A percentile compares a stretch with the other conserved stretches of the same genome.
Evolutionary conservation across 441 rosid genomes (phyloP).

Genomic region (Populus hybrid): DNA sequence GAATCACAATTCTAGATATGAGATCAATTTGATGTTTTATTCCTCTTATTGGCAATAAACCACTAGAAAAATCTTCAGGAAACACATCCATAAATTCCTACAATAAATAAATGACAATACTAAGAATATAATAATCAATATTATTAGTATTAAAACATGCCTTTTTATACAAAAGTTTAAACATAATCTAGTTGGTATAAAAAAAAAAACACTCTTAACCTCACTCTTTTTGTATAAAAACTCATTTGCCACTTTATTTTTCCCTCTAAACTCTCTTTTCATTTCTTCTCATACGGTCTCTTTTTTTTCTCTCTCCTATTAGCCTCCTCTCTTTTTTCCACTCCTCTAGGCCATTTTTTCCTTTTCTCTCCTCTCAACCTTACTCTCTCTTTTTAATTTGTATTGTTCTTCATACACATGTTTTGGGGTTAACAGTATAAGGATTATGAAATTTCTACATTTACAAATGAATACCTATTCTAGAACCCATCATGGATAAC

Average conservation of each 20-base stretch:
- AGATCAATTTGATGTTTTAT: constrained; percentile 11
- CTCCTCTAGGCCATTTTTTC: neutral
- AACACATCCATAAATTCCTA: constrained; percentile 6
- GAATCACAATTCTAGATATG: neutral
- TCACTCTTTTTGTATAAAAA: neutral
- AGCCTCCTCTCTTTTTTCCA: too few relatives aligned
- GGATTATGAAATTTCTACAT: neutral
- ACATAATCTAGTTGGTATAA: neutral
- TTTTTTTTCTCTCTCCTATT: too few relatives aligned
- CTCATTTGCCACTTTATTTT: neutral
- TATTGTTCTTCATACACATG: neutral
- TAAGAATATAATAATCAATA: neutral
- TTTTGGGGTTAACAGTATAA: neutral
- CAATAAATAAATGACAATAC: neutral
- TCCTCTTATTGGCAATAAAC: neutral
- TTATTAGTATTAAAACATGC: neutral
- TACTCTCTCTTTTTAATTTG: neutral
- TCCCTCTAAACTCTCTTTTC: neutral
- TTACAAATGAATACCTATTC: neutral
- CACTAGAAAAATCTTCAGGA: neutral
- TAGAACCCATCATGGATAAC: neutral
- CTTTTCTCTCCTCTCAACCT: neutral
- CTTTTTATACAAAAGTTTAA: constrained; percentile 10
- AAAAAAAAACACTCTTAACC: neutral
- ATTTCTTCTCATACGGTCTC: too few relatives aligned